These are phyloP conservation scores for Rhodofomes roseus DNA, from an alignment of 1,284 basidiomycete genomes.

Conservation along the genomic window DNA sequence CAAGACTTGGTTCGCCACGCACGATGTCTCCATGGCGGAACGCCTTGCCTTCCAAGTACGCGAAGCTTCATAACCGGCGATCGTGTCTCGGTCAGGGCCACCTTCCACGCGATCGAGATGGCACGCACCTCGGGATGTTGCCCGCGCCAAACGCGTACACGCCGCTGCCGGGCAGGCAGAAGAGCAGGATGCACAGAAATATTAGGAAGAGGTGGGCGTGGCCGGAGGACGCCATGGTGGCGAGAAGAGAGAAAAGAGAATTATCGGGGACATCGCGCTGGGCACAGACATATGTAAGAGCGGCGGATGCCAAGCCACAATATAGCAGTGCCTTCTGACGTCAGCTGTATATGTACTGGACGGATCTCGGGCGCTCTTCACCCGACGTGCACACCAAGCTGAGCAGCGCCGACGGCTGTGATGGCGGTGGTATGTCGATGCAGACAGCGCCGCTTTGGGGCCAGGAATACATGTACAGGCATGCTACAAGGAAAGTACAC, in stretches of 20 bases:
- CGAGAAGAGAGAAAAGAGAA: neutral
- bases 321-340: neutral
- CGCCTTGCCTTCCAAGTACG: slow-evolving; percentile 74
- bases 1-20: slow-evolving; percentile 21
- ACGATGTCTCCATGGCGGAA: slow-evolving; percentile 88
- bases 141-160: slow-evolving; percentile 75
- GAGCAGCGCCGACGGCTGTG: no score
- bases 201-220: slow-evolving; percentile 38
- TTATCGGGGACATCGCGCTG: neutral
- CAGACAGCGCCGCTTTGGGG: no score
- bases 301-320: neutral
- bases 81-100: neutral
- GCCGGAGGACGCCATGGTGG: neutral
- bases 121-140: slow-evolving; percentile 65
- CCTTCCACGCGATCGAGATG: neutral
- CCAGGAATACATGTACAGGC: no score
- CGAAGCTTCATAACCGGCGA: slow-evolving; percentile 41
- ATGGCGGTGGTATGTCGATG: no score
- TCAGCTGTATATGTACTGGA: neutral
- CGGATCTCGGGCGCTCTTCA: neutral
- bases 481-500: no score
- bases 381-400: no score
- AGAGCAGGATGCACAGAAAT: slow-evolving; percentile 49
- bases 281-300: slow-evolving; percentile 1
- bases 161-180: slow-evolving; percentile 54